Evolutionary conservation across 768 basidiomycete genomes (phyloP).

Genomic region (Russula sp.): DNA sequence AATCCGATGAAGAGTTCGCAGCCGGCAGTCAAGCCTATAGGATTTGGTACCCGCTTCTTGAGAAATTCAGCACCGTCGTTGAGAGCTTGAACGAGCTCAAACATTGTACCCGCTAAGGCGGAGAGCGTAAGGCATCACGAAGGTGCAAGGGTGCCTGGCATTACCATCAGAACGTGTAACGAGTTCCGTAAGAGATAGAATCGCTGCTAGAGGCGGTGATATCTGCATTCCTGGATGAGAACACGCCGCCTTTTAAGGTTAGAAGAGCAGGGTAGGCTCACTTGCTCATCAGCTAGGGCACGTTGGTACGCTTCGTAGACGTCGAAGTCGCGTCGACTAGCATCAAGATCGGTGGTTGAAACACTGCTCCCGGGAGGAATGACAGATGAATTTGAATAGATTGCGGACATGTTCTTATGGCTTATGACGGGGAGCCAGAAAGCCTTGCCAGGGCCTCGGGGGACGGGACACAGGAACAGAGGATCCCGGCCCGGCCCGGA

Average conservation of each 20-base stretch:
- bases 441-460: not conserved
- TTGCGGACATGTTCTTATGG: conserved; percentile 10
- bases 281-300: conserved; percentile 59
- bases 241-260: not conserved
- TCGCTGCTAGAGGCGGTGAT: conserved; percentile 80
- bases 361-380: not conserved
- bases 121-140: conserved; percentile 13
- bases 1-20: conserved; percentile 88
- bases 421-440: not conserved
- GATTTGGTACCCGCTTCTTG: conserved; percentile 57
- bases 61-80: conserved; percentile 65
- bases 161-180: conserved; percentile 73
- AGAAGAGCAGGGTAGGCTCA: conserved; percentile 29
- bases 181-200: conserved; percentile 75
- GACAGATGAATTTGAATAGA: conserved; percentile 4
- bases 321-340: conserved; percentile 31
- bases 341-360: conserved; percentile 1
- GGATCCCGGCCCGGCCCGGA: not conserved
- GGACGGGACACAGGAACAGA: not conserved
- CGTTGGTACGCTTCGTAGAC: conserved; percentile 48
- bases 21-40: conserved; percentile 82
- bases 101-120: conserved; percentile 76
- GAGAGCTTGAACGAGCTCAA: conserved; percentile 81
- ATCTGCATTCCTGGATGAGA: conserved; percentile 38
- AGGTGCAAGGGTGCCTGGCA: conserved; percentile 17